Evolutionary conservation across 169 alveolate species (phyloP).

Genomic region (Plasmodium relictum): DNA sequence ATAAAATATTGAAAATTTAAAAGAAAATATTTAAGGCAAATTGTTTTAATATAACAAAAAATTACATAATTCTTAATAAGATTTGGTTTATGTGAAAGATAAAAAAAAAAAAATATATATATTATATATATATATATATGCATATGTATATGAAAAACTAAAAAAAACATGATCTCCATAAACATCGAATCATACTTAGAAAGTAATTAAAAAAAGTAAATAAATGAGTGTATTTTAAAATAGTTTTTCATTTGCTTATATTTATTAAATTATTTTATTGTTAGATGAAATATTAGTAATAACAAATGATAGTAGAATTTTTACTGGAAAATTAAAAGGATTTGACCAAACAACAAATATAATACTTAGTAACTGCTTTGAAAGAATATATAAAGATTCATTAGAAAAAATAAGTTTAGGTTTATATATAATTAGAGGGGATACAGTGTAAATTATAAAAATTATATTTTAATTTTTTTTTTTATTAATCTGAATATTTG

Average conservation of each 20-base stretch:
- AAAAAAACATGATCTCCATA: conserved; percentile 55
- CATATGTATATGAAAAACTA: not conserved
- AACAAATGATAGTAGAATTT: conserved; percentile 91
- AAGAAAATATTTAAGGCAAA: too few species aligned
- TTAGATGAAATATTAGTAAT: conserved; percentile 89
- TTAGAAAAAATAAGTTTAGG: conserved; percentile 90
- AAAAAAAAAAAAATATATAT: not conserved
- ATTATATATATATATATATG: conserved; percentile 11
- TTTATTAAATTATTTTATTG: conserved; percentile 19
- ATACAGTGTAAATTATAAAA: conserved; percentile 85
- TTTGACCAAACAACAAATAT: conserved; percentile 93
- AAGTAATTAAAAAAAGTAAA: conserved; percentile 27
- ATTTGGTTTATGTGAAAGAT: too few species aligned
- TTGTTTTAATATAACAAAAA: too few species aligned
- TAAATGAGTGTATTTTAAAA: not conserved
- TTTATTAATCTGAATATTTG: not conserved
- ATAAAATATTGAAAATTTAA: too few species aligned
- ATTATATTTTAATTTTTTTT: conserved; percentile 12
- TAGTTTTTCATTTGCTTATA: not conserved
- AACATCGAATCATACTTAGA: conserved; percentile 67
- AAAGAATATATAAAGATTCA: conserved; percentile 89
- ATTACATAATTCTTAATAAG: too few species aligned
- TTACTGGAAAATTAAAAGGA: conserved; percentile 91
- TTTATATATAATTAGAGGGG: conserved; percentile 88
- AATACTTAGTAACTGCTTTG: conserved; percentile 88